Evolutionary conservation across 2,329 filamentous ascomycete genomes (phyloP), one percentile per base, ranked within the genome.

Genomic region (Fusarium sp.): DNA sequence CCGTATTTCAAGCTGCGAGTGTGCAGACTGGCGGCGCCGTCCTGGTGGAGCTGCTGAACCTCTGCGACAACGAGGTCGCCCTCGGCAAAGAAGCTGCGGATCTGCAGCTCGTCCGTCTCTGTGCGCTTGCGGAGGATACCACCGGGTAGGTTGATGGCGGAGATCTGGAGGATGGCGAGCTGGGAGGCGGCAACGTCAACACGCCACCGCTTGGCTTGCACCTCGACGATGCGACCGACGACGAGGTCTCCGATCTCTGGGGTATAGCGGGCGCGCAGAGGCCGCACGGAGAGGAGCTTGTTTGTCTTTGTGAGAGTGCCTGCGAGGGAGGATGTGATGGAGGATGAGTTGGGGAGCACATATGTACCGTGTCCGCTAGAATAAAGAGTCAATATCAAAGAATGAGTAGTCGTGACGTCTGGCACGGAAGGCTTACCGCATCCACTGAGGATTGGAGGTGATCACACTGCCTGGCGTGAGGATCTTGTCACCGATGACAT

Each of bases 181-280:
- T 96, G 87, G 0, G 92, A 89, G 21, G 92, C 92, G 46, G 92
- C 90, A 44, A 99, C 91, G 76, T 99, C 95, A 50, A 99, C 94
- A 70, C 91, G 92, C 95, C 95, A 99, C 47, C 94, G 87, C 75
- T 89, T 88, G 32, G 91, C 88, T 76, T 97, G 93, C n/a, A 99
- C 95, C 76, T 96, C 92, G 63, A 95, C 88, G 70, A 99, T 96
- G 62, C 95, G 87, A 33, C 95, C 95, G 13, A 99, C 89, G 3
- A 99, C 92, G 5, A 99, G 83, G 77, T 99, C 95, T 68, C 95
- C 95, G 59, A 99, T 97, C 76, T 97, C 94, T 29, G 95, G 95
- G 2, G 88, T 92, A 80, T 99, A 99, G 60, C 95, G 90, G 15
- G 95, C 93, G 60, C 93, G 92, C 4, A 99, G 83, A 7, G 95